Percentiles rank a stretch among this genome's conserved stretches.
These are phyloP conservation scores for Phytophthora idaei DNA, from an alignment of 352 stramenopile genomes.

Conservation along the genomic window DNA sequence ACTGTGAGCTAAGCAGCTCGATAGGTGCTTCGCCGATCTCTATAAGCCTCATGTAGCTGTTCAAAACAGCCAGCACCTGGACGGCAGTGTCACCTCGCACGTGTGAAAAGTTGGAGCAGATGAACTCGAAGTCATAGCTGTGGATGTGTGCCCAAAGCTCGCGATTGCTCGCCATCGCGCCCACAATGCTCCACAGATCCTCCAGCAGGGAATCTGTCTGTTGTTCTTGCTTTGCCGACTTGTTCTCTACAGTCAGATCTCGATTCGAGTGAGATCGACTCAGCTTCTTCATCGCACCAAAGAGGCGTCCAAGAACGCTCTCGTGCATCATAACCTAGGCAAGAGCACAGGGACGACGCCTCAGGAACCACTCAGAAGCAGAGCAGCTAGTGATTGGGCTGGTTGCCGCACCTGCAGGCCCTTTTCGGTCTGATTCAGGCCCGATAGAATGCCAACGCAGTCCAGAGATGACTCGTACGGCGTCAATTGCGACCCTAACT, in stretches of 20 bases:
- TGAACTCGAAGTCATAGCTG: slow-evolving; percentile 68
- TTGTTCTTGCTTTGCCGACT: slow-evolving; percentile 30
- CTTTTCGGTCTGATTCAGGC: slow-evolving; percentile 52
- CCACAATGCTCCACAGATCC: slow-evolving; percentile 58
- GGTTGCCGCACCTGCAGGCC: slow-evolving; percentile 42
- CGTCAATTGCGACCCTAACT: slow-evolving; percentile 39
- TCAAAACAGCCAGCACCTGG: slow-evolving; percentile 57
- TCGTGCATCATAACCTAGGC: slow-evolving; percentile 53
- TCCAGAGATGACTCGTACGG: slow-evolving; percentile 43
- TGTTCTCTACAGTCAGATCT: slow-evolving; percentile 18
- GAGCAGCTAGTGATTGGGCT: slow-evolving; percentile 23
- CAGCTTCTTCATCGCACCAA: slow-evolving; percentile 57
- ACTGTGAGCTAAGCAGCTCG: slow-evolving; percentile 61
- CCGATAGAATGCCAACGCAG: slow-evolving; percentile 57
- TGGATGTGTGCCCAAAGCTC: slow-evolving; percentile 56
- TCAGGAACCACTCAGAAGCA: slow-evolving; percentile 27
- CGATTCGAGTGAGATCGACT: slow-evolving; percentile 33
- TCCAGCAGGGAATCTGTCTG: slow-evolving; percentile 29
- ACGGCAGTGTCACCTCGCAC: slow-evolving; percentile 43
- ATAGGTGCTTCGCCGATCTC: slow-evolving; percentile 46
- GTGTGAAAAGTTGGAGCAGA: slow-evolving; percentile 61
- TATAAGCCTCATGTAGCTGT: slow-evolving; percentile 59
- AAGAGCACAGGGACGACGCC: slow-evolving; percentile 27
- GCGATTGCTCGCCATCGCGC: slow-evolving; percentile 34
- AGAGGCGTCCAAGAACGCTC: slow-evolving; percentile 46